These are phyloP conservation scores for Nyssa sinensis DNA, from an alignment of 148 eudicot species.

Conservation along the genomic window DNA sequence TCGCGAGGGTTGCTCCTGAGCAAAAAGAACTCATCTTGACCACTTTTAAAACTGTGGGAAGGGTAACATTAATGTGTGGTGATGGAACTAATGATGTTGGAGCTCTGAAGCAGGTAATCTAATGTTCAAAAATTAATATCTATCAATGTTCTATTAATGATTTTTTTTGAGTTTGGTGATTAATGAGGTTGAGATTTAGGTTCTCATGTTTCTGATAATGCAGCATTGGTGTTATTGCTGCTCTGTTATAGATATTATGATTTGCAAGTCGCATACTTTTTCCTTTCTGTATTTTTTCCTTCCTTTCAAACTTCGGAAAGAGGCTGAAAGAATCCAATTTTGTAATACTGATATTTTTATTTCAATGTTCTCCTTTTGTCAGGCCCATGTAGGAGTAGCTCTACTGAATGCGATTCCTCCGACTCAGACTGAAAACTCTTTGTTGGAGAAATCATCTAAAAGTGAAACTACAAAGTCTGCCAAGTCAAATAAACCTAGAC, in stretches of 20 bases:
- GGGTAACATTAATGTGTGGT: slow-evolving; percentile 94
- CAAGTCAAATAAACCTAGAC: slow-evolving; percentile 58
- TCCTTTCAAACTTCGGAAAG: not conserved
- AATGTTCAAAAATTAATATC: not conserved
- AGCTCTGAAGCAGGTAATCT: slow-evolving; percentile 90
- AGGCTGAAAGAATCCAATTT: not conserved
- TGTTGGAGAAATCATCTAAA: slow-evolving; percentile 48
- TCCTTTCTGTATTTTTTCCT: not conserved
- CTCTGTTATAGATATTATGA: not conserved
- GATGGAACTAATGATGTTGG: slow-evolving; percentile 99
- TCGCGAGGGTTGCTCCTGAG: slow-evolving; percentile 98
- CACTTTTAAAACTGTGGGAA: slow-evolving; percentile 83
- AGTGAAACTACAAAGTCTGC: slow-evolving; percentile 40
- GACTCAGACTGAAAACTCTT: slow-evolving; percentile 29
- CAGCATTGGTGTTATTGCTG: not conserved
- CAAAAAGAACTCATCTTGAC: slow-evolving; percentile 96
- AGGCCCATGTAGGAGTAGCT: slow-evolving; percentile 97
- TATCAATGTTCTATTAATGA: not conserved
- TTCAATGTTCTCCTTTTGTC: slow-evolving; percentile 13
- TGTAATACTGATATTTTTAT: not conserved
- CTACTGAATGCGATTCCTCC: slow-evolving; percentile 80
- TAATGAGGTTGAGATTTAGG: not conserved
- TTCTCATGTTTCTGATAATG: not conserved
- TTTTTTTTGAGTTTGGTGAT: not conserved
- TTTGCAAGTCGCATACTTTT: too few species aligned